These are phyloP conservation scores for Aristolochia californica DNA, from an alignment of 164 flowering plant species.

Conservation along the genomic window DNA sequence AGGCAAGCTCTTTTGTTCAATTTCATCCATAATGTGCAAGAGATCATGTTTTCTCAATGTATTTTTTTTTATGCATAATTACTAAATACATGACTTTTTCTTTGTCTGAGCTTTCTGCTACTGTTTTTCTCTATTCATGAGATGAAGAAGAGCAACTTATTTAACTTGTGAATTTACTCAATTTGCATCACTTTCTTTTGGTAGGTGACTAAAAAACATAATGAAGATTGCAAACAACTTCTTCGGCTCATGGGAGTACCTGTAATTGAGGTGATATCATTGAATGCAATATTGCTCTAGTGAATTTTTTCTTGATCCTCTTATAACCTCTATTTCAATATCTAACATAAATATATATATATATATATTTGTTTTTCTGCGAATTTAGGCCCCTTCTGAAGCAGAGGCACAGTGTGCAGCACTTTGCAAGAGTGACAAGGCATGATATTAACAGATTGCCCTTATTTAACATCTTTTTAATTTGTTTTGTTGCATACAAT, in stretches of 20 bases:
- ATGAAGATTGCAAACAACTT: constrained; percentile 92
- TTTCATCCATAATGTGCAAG: neutral
- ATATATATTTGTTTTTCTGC: neutral
- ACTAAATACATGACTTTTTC: too few species aligned
- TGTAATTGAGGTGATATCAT: constrained; percentile 69
- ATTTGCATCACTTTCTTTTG: constrained; percentile 8
- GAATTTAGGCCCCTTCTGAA: constrained; percentile 84
- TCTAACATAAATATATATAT: neutral
- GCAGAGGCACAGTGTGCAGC: constrained; percentile 99
- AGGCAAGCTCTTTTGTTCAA: constrained; percentile 31
- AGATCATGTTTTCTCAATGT: neutral
- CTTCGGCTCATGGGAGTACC: constrained; percentile 95
- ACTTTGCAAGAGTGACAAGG: constrained; percentile 86
- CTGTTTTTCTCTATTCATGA: neutral
- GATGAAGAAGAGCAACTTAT: neutral
- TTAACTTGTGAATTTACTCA: neutral
- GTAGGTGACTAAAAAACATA: constrained; percentile 92
- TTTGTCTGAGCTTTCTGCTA: too few species aligned
- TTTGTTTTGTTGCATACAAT: neutral
- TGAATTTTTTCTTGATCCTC: too few species aligned
- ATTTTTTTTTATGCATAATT: neutral
- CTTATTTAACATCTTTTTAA: neutral
- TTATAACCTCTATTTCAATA: too few species aligned
- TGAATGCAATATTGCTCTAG: neutral
- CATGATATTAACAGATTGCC: constrained; percentile 9